Percentiles rank a stretch among this genome's conserved stretches.
These are phyloP conservation scores for Aschersonia sp. DNA, from an alignment of 2,329 filamentous ascomycete genomes.

Conservation along the genomic window DNA sequence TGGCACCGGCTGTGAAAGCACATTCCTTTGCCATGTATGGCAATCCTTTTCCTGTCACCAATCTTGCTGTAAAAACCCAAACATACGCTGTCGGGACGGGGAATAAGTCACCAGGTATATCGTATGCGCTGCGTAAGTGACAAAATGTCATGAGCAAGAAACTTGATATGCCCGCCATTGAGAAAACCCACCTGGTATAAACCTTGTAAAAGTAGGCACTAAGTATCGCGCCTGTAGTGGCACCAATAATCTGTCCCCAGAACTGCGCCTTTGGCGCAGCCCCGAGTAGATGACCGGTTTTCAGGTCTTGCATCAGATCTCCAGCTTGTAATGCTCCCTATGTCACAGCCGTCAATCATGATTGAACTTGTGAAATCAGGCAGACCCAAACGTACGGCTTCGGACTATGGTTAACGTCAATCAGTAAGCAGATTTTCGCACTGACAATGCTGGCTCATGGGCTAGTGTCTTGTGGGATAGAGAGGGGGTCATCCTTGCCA, in stretches of 20 bases:
- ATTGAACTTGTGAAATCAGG: background rate
- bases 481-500: background rate
- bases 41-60: conserved; percentile 82
- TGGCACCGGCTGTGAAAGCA: conserved; percentile 55
- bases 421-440: background rate
- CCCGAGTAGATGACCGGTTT: conserved; percentile 85
- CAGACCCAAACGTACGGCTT: conserved; percentile 17
- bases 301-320: conserved; percentile 93
- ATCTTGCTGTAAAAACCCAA: conserved; percentile 89
- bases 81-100: conserved; percentile 91
- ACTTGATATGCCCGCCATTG: background rate
- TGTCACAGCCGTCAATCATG: conserved; percentile 4
- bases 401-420: conserved; percentile 16
- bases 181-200: conserved; percentile 45
- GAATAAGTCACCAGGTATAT: conserved; percentile 77
- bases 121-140: conserved; percentile 48
- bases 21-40: conserved; percentile 73
- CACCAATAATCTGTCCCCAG: conserved; percentile 88
- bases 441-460: no score
- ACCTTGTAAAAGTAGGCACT: conserved; percentile 79
- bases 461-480: background rate
- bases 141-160: background rate
- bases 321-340: conserved; percentile 77
- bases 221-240: conserved; percentile 69
- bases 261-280: conserved; percentile 92